A percentile compares a stretch with the other conserved stretches of the same genome.
These are phyloP conservation scores for Cryptococcus sp. DNA, from an alignment of 1,284 basidiomycete genomes.

Conservation along the genomic window DNA sequence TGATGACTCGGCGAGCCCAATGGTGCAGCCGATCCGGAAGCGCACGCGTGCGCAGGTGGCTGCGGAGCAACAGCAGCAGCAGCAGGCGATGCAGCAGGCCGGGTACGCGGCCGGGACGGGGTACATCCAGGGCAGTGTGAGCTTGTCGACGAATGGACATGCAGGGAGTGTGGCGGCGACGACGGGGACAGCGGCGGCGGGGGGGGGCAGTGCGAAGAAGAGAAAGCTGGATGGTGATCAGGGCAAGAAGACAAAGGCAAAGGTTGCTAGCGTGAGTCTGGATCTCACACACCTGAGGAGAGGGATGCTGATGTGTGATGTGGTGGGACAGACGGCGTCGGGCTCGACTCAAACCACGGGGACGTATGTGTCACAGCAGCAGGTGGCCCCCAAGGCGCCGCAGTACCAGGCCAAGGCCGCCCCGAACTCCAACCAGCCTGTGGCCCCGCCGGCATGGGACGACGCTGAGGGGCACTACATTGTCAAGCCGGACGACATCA, in stretches of 20 bases:
- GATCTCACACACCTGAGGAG: not conserved
- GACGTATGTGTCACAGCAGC: conserved; percentile 5
- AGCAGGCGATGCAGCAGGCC: conserved; percentile 4
- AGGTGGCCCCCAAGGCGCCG: conserved; percentile 4
- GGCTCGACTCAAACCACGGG: conserved; percentile 14
- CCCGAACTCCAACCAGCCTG: conserved; percentile 2
- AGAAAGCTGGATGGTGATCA: conserved; percentile 17
- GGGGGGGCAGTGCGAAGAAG: conserved; percentile 25
- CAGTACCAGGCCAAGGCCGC: conserved; percentile 11
- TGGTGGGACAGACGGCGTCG: conserved; percentile 7
- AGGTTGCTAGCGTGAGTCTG: conserved; percentile 28
- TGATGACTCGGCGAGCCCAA: conserved; percentile 35
- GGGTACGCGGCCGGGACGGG: conserved; percentile 4
- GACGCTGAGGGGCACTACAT: conserved; percentile 95
- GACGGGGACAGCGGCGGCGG: conserved; percentile 38
- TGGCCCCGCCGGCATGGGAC: conserved; percentile 63
- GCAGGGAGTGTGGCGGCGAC: conserved; percentile 17
- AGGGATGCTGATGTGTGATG: not conserved
- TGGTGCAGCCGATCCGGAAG: conserved; percentile 33
- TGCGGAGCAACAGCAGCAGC: conserved; percentile 27
- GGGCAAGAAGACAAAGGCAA: conserved; percentile 33
- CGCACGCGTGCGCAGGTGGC: conserved; percentile 40
- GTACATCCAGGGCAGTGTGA: conserved; percentile 4
- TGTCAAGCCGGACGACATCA: conserved; percentile 82
- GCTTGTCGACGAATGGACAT: conserved; percentile 14